phyloP scores from a whole-genome alignment of 257 asterid species.

The Solanum lycopersicoides region DNA sequence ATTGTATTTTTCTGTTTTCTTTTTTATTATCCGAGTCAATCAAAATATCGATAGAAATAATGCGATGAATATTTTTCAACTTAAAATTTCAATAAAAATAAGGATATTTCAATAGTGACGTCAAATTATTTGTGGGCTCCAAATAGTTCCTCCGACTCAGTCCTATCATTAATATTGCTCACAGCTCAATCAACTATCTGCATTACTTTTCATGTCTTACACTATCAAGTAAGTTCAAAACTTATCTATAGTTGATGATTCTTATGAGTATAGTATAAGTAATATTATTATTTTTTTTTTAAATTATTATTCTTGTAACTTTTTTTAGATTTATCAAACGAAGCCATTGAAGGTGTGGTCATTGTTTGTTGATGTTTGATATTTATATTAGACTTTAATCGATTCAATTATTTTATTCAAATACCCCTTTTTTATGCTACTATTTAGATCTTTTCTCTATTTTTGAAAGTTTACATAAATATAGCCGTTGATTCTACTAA shows the following conservation, averaged over 20 bases:
- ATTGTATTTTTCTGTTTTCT: no score
- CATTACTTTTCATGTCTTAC: neutral
- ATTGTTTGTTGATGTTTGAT: neutral
- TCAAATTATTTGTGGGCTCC: neutral
- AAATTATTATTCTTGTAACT: neutral
- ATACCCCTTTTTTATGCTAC: neutral
- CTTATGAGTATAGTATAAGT: neutral
- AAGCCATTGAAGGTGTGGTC: neutral
- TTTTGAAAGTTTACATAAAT: neutral
- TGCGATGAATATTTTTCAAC: neutral
- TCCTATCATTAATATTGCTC: neutral
- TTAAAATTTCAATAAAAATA: no score
- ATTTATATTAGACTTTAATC: neutral
- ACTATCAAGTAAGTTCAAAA: neutral
- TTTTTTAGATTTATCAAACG: neutral
- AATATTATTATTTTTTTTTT: neutral
- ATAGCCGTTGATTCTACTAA: neutral
- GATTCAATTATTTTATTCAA: neutral
- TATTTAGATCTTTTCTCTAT: neutral
- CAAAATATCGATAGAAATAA: no score
- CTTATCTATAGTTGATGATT: neutral
- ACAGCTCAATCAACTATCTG: neutral
- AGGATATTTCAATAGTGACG: no score
- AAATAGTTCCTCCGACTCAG: neutral
- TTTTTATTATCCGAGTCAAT: no score